Conservation (phyloP, 2,329 filamentous ascomycete genomes). For the Neopestalotiopsis sp. region DNA sequence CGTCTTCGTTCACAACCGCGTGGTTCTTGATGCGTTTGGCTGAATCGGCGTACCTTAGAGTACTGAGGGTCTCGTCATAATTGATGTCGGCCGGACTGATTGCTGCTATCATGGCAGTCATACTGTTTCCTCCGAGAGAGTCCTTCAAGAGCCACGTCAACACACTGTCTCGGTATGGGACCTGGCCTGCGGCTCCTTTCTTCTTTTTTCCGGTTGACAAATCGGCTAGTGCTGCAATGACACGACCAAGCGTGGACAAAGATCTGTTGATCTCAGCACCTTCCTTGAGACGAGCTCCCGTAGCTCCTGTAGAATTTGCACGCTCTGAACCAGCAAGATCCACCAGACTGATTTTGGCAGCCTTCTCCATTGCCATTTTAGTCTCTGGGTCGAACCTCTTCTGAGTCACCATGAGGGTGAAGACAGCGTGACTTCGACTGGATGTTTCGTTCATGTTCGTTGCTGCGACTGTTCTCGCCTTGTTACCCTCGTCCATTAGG, state of each 20-base stretch:
- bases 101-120: conserved; percentile 99
- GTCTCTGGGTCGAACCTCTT: conserved; percentile 91
- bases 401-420: conserved; percentile 93
- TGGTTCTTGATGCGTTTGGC: conserved; percentile 99
- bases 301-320: conserved; percentile 96
- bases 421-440: conserved; percentile 96
- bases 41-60: conserved; percentile 93
- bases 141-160: conserved; percentile 97
- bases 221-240: conserved; percentile 95
- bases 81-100: conserved; percentile 99
- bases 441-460: conserved; percentile 99
- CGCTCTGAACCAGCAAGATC: conserved; percentile 97
- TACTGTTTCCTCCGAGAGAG: conserved; percentile 95
- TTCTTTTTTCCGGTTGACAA: conserved; percentile 85
- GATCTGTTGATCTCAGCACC: conserved; percentile 98
- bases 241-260: conserved; percentile 92
- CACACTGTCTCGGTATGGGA: conserved; percentile 96
- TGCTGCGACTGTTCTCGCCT: conserved; percentile 94
- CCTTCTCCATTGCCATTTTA: conserved; percentile 96
- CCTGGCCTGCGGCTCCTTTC: conserved; percentile 72
- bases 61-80: conserved; percentile 96
- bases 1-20: conserved; percentile 97
- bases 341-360: conserved; percentile 96
- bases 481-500: conserved; percentile 99
- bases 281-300: conserved; percentile 92